A percentile compares a stretch with the other conserved stretches of the same genome.
phyloP scores from a whole-genome alignment of 2,329 filamentous ascomycete genomes.

The Tetracladium maxilliforme region DNA sequence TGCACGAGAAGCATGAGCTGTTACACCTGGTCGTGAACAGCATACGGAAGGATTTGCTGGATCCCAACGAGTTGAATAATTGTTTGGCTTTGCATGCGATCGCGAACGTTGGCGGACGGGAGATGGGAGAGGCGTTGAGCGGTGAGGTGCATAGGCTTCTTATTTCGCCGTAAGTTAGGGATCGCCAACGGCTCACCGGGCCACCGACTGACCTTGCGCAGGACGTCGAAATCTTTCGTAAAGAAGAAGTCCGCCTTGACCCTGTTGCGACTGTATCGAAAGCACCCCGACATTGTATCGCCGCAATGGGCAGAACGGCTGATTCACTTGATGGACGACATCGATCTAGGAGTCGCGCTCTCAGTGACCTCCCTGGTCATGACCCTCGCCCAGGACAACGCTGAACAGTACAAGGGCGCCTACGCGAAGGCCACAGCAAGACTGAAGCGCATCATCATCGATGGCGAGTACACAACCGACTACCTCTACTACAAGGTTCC shows the following conservation, averaged over 20 bases:
- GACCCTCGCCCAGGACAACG: constrained; percentile 82
- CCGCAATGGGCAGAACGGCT: constrained; percentile 96
- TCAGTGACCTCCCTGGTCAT: constrained; percentile 94
- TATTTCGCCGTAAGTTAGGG: constrained; percentile 68
- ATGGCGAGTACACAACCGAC: constrained; percentile 76
- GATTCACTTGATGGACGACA: constrained; percentile 96
- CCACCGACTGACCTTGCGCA: constrained; percentile 15
- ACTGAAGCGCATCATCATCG: constrained; percentile 79
- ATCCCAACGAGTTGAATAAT: constrained; percentile 95
- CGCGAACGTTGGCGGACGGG: constrained; percentile 88
- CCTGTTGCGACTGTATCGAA: constrained; percentile 82
- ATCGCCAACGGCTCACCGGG: constrained; percentile 2
- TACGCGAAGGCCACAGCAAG: constrained; percentile 88
- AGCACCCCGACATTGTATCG: constrained; percentile 85
- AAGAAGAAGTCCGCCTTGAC: constrained; percentile 98
- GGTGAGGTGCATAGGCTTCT: constrained; percentile 83
- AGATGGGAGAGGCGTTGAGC: constrained; percentile 92
- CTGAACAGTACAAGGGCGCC: constrained; percentile 86
- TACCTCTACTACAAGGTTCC: constrained; percentile 99
- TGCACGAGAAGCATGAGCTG: constrained; percentile 94
- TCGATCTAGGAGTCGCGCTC: constrained; percentile 82
- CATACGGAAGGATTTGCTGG: constrained; percentile 87
- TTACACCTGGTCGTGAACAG: constrained; percentile 95
- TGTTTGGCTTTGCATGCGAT: constrained; percentile 94
- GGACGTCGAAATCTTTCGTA: constrained; percentile 86